Conservation (phyloP, 2,329 filamentous ascomycete genomes). For the Diplodia scrobiculata region DNA sequence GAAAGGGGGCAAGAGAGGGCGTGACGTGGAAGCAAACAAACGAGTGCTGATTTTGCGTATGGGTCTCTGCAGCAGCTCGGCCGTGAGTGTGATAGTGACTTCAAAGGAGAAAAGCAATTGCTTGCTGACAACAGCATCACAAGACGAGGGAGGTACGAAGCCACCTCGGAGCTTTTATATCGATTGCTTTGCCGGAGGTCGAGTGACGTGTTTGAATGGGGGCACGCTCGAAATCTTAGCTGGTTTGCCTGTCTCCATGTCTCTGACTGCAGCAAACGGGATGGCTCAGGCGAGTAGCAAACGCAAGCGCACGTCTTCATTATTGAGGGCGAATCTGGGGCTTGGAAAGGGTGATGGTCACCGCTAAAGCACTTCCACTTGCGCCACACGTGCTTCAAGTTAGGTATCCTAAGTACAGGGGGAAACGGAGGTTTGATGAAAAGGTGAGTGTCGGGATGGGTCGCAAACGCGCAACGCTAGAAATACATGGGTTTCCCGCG, state of each 20-base stretch:
- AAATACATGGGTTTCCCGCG: conserved; percentile 26
- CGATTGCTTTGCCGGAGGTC: background rate
- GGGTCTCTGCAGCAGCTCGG: background rate
- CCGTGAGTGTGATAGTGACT: no score
- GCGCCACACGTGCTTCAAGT: conserved; percentile 26
- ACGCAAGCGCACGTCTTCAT: conserved; percentile 20
- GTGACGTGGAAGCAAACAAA: background rate
- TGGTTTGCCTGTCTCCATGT: conserved; percentile 13
- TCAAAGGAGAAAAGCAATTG: background rate
- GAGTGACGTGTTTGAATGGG: background rate
- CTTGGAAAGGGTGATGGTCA: conserved; percentile 6
- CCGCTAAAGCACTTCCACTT: conserved; percentile 23
- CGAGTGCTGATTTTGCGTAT: background rate
- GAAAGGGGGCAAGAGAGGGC: background rate
- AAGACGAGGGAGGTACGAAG: background rate
- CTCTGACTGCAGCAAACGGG: conserved; percentile 12
- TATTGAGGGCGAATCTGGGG: background rate
- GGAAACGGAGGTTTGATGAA: conserved; percentile 10
- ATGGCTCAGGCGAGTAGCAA: conserved; percentile 9
- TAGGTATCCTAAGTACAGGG: conserved; percentile 29
- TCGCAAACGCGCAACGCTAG: conserved; percentile 28
- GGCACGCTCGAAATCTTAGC: background rate
- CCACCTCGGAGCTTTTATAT: background rate
- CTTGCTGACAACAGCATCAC: background rate
- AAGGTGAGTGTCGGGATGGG: conserved; percentile 1